Evolutionary conservation across 345 rosid species (phyloP).

Genomic region (Syzygium aqueum): DNA sequence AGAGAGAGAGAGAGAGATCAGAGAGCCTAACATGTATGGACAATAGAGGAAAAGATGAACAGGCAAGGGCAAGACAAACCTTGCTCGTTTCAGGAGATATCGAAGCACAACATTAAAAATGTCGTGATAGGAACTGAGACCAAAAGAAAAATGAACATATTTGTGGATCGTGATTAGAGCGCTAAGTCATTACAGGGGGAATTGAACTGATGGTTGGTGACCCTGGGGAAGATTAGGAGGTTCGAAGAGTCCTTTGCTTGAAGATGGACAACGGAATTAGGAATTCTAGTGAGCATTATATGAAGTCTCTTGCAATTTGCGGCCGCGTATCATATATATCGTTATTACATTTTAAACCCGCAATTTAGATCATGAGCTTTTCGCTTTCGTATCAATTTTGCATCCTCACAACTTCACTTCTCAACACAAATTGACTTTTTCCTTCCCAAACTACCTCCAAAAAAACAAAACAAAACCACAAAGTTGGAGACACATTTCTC

Average conservation of each 20-base stretch:
- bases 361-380: too few species aligned
- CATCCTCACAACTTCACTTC: too few species aligned
- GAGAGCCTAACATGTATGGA: background rate
- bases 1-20: background rate
- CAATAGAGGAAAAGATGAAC: background rate
- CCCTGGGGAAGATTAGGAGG: background rate
- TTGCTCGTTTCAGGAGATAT: background rate
- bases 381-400: too few species aligned
- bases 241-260: background rate
- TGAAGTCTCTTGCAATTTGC: background rate
- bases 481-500: background rate
- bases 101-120: background rate
- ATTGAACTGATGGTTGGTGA: background rate
- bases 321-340: too few species aligned
- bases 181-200: too few species aligned
- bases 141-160: background rate
- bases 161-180: background rate
- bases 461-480: background rate
- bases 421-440: too few species aligned
- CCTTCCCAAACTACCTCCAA: too few species aligned
- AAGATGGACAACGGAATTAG: background rate
- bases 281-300: background rate
- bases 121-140: background rate
- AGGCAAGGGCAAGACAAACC: background rate
- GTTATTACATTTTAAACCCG: too few species aligned